Percentiles rank a stretch among this genome's conserved stretches.
Evolutionary conservation across 306 rosid genomes (phyloP).

Genomic region (Echinosophora koreensis): DNA sequence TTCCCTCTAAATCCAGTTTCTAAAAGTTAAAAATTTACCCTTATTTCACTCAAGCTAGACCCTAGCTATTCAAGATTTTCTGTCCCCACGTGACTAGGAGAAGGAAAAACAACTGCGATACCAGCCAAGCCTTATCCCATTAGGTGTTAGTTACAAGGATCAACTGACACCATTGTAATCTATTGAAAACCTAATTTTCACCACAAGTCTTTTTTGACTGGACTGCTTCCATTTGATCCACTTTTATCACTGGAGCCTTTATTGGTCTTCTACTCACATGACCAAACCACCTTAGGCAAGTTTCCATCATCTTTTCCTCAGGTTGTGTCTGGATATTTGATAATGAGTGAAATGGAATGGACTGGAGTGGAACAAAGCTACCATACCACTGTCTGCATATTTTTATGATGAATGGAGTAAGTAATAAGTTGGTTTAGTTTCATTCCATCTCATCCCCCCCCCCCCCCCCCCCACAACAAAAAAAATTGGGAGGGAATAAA

Average conservation of each 20-base stretch:
- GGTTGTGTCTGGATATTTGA: too few species aligned
- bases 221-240: constrained; percentile 13
- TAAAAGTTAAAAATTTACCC: too few species aligned
- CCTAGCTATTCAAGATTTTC: constrained; percentile 24
- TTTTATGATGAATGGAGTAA: too few species aligned
- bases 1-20: too few species aligned
- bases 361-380: too few species aligned
- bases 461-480: too few species aligned
- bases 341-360: too few species aligned
- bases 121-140: background rate
- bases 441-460: too few species aligned
- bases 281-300: background rate
- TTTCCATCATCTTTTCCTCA: background rate
- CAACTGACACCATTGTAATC: background rate
- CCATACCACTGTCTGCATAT: too few species aligned
- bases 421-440: too few species aligned
- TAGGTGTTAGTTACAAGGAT: background rate
- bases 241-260: background rate
- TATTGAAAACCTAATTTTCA: background rate
- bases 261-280: constrained; percentile 6
- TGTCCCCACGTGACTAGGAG: constrained; percentile 1
- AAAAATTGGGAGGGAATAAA: too few species aligned
- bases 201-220: background rate
- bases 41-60: background rate
- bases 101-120: background rate